Conservation (phyloP, 495 filamentous ascomycete genomes). For the Penicillium turbatum region DNA sequence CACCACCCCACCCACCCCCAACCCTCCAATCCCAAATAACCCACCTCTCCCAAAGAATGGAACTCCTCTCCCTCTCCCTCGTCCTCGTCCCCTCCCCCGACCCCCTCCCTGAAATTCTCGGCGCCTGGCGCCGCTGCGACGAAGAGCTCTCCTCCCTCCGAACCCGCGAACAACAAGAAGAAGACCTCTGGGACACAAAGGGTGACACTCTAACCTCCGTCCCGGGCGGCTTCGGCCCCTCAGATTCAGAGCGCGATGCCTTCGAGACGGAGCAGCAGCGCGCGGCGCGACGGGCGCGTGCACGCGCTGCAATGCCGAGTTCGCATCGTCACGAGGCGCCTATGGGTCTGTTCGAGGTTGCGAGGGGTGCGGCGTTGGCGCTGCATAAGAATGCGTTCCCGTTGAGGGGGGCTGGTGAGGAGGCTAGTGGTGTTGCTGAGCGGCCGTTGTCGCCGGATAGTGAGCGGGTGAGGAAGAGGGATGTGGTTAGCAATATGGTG, state of each 20-base stretch:
- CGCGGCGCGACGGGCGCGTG: constrained; percentile 31
- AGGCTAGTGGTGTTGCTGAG: constrained; percentile 17
- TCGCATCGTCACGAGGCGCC: constrained; percentile 67
- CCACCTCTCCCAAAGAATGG: constrained; percentile 68
- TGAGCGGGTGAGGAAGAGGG: constrained; percentile 65
- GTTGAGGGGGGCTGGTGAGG: constrained; percentile 30
- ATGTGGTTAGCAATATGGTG: constrained; percentile 73
- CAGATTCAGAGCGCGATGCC: constrained; percentile 44
- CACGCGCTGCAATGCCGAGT: constrained; percentile 31
- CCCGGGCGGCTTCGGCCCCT: constrained; percentile 60
- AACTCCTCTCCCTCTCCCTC: constrained; percentile 81
- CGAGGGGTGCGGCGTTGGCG: constrained; percentile 74
- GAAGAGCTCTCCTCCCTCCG: constrained; percentile 71
- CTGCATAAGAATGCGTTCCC: constrained; percentile 61
- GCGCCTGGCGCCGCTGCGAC: constrained; percentile 80
- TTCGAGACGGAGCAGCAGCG: constrained; percentile 41
- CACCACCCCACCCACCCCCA: constrained; percentile 23
- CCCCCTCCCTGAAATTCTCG: constrained; percentile 78
- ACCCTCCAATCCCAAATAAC: constrained; percentile 37
- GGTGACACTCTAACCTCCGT: constrained; percentile 55
- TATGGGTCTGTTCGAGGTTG: constrained; percentile 91
- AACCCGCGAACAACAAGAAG: constrained; percentile 67
- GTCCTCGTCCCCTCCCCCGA: constrained; percentile 68
- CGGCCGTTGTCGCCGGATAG: constrained; percentile 21
- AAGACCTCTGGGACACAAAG: constrained; percentile 65